Conservation (phyloP, 768 basidiomycete species). For the Tephrocybe sp. region DNA sequence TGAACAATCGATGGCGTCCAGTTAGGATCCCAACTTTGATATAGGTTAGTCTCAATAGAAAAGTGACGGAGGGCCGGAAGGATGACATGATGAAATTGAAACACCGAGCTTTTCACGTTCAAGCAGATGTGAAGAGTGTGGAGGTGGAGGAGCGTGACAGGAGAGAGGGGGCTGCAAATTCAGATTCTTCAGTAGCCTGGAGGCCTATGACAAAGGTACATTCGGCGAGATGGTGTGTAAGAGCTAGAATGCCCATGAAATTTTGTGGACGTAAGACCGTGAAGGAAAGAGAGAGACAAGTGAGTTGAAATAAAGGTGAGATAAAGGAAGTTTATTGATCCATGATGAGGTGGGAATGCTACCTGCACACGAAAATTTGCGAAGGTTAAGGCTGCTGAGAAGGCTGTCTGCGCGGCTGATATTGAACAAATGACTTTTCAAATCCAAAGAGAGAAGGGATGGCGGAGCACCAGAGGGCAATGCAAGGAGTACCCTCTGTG, state of each 20-base stretch:
- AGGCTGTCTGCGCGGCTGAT: background rate
- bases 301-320: no score
- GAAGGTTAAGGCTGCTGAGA: background rate
- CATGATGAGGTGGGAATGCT: background rate
- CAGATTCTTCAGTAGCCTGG: background rate
- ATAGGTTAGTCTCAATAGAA: background rate
- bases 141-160: background rate
- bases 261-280: background rate
- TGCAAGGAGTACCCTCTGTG: background rate
- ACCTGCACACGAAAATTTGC: background rate
- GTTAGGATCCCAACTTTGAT: background rate
- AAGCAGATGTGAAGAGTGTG: background rate
- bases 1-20: conserved; percentile 4
- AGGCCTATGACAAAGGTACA: background rate
- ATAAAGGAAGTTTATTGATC: conserved; percentile 5
- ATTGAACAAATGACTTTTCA: background rate
- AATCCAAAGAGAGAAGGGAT: background rate
- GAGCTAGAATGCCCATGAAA: background rate
- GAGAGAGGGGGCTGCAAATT: background rate
- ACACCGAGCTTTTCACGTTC: background rate
- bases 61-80: conserved; percentile 6
- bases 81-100: background rate
- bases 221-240: background rate
- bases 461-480: background rate
- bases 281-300: background rate